Conservation (phyloP, 75 land plant species). For the Isoetes taiwanensis region DNA sequence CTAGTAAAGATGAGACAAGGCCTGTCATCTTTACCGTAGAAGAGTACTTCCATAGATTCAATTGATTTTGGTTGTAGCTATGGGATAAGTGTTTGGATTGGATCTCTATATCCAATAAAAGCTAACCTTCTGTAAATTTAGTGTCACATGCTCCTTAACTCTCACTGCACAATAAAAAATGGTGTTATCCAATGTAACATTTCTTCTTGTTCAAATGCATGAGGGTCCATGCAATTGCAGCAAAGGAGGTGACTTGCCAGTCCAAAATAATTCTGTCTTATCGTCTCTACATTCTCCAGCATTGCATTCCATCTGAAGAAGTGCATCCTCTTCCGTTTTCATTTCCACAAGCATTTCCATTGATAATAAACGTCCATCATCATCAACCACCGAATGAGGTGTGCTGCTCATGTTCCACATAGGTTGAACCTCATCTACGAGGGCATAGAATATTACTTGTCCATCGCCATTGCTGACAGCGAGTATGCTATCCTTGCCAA, state of each 20-base stretch:
- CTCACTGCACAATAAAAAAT: too few relatives aligned
- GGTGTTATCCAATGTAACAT: too few relatives aligned
- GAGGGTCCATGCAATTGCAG: too few relatives aligned
- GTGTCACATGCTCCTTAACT: too few relatives aligned
- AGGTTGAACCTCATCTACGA: slow-evolving; percentile 94
- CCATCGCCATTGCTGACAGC: slow-evolving; percentile 67
- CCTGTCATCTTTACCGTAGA: too few relatives aligned
- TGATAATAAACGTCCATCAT: slow-evolving; percentile 35
- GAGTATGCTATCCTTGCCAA: slow-evolving; percentile 75
- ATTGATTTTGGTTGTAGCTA: too few relatives aligned
- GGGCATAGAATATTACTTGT: slow-evolving; percentile 66
- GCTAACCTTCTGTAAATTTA: too few relatives aligned
- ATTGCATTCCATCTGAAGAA: neutral
- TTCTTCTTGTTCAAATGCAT: too few relatives aligned
- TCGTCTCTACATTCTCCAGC: neutral
- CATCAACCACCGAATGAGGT: slow-evolving; percentile 58
- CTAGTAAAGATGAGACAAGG: too few relatives aligned
- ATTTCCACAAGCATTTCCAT: slow-evolving; percentile 84
- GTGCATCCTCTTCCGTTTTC: slow-evolving; percentile 8
- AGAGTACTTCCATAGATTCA: too few relatives aligned
- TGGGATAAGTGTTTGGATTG: too few relatives aligned
- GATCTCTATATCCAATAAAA: too few relatives aligned
- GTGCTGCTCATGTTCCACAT: slow-evolving; percentile 45
- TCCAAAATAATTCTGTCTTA: slow-evolving; percentile 31
- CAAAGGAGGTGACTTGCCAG: slow-evolving; percentile 63